phyloP scores from a whole-genome alignment of 73 alveolate species.

The Paraurostyla sp. region DNA sequence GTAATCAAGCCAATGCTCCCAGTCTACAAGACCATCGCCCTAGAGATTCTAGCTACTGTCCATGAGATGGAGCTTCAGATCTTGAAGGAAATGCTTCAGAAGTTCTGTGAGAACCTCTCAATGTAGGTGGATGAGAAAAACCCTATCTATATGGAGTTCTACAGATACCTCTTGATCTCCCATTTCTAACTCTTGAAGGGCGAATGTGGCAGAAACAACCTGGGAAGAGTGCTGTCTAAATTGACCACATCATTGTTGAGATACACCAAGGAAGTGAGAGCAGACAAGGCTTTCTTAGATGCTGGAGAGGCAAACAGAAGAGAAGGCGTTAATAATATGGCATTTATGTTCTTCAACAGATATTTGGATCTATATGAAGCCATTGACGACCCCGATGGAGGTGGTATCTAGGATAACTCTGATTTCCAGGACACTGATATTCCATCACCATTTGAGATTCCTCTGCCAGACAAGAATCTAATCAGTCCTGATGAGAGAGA shows the following conservation, averaged over 20 bases:
- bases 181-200: conserved; percentile 89
- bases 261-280: conserved; percentile 96
- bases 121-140: conserved; percentile 84
- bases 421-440: conserved; percentile 98
- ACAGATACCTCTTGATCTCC: conserved; percentile 84
- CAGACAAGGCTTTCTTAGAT: conserved; percentile 97
- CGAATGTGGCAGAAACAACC: conserved; percentile 85
- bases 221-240: conserved; percentile 89
- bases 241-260: conserved; percentile 95
- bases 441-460: conserved; percentile 96
- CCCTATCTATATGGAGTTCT: conserved; percentile 89
- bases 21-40: conserved; percentile 94
- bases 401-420: conserved; percentile 93
- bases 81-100: conserved; percentile 91
- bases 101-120: conserved; percentile 87
- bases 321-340: conserved; percentile 90
- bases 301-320: conserved; percentile 98
- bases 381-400: conserved; percentile 97
- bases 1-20: conserved; percentile 89
- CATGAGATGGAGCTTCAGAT: conserved; percentile 94
- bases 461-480: conserved; percentile 96
- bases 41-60: conserved; percentile 97
- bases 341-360: conserved; percentile 96
- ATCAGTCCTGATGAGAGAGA: conserved; percentile 93
- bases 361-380: conserved; percentile 98